Conservation (phyloP, 1,284 basidiomycete species). For the Tranzscheliella williamsii region DNA sequence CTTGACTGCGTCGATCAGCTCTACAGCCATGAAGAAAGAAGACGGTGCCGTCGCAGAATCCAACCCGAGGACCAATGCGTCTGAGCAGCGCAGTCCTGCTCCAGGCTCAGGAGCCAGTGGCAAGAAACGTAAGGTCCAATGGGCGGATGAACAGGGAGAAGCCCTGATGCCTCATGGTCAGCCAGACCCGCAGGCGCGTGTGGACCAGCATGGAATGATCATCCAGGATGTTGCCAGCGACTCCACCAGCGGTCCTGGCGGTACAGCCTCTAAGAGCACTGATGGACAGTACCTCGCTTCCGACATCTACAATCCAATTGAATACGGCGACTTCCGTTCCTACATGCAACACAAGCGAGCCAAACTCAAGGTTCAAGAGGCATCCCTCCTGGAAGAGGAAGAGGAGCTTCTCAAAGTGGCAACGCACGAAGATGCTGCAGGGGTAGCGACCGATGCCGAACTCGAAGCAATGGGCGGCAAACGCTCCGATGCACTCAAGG, state of each 20-base stretch:
- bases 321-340: slow-evolving; percentile 80
- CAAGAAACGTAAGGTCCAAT: slow-evolving; percentile 34
- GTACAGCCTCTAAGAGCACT: neutral
- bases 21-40: no score
- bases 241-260: neutral
- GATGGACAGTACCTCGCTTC: slow-evolving; percentile 20
- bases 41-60: no score
- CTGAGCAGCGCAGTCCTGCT: neutral
- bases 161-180: no score
- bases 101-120: neutral
- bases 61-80: no score
- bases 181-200: neutral
- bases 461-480: slow-evolving; percentile 13
- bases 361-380: slow-evolving; percentile 65
- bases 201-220: slow-evolving; percentile 1
- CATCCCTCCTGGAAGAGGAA: slow-evolving; percentile 38
- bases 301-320: slow-evolving; percentile 71
- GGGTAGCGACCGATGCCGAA: slow-evolving; percentile 3
- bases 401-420: slow-evolving; percentile 12
- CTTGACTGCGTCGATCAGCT: no score
- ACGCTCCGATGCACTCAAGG: slow-evolving; percentile 36
- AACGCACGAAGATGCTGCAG: neutral
- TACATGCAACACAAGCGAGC: slow-evolving; percentile 88
- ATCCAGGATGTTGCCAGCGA: no score
- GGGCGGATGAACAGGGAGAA: slow-evolving; percentile 31